These are phyloP conservation scores for Schoenoplectus triqueter DNA, from an alignment of 202 grass and related monocot genomes.

Conservation along the genomic window DNA sequence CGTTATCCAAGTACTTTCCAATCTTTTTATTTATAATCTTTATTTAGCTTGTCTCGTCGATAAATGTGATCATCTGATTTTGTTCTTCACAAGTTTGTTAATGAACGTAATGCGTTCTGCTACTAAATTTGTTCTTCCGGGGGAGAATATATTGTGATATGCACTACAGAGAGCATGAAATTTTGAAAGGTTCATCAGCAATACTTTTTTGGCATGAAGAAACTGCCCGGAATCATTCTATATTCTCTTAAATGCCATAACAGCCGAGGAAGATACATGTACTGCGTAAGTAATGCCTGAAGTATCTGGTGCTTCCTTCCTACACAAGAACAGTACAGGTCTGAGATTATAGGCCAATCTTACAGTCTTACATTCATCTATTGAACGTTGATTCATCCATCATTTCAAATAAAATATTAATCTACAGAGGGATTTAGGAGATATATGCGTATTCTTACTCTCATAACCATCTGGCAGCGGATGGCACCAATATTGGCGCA, in stretches of 20 bases:
- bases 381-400: background rate
- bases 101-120: background rate
- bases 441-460: slow-evolving; percentile 42
- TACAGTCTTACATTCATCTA: background rate
- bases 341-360: slow-evolving; percentile 7
- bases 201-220: slow-evolving; percentile 23
- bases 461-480: slow-evolving; percentile 13
- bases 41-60: background rate
- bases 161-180: background rate
- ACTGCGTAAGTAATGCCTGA: background rate
- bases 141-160: slow-evolving; percentile 9
- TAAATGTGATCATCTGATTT: background rate
- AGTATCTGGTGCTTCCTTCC: slow-evolving; percentile 33
- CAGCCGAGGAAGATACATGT: background rate
- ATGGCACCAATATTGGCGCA: slow-evolving; percentile 33
- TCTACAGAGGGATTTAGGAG: slow-evolving; percentile 15
- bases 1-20: background rate
- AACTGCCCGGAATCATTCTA: background rate
- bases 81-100: background rate
- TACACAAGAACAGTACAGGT: background rate
- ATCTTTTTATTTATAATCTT: background rate
- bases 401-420: background rate
- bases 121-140: background rate
- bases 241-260: background rate
- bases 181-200: background rate